These are phyloP conservation scores for Durusdinium trenchii DNA, from an alignment of 73 alveolate genomes.

Conservation along the genomic window DNA sequence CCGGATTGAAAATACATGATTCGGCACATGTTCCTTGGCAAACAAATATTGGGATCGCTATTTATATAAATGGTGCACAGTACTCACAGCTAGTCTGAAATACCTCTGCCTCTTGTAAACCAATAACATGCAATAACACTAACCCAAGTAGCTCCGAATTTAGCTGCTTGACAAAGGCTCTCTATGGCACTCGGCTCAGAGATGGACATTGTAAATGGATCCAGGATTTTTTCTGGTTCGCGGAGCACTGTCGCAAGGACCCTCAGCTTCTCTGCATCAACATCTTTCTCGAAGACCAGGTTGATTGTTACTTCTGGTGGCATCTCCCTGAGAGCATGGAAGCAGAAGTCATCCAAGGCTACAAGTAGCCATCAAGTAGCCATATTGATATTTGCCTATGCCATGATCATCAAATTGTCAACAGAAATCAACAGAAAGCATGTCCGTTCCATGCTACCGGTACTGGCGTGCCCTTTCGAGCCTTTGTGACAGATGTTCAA, in stretches of 20 bases:
- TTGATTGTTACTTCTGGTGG: slow-evolving; percentile 14
- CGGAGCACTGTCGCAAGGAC: slow-evolving; percentile 25
- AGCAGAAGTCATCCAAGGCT: not conserved
- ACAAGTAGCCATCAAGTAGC: too few species aligned
- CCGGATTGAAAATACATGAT: slow-evolving; percentile 36
- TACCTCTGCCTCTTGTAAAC: too few species aligned
- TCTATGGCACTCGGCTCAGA: slow-evolving; percentile 5
- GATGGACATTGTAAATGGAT: not conserved
- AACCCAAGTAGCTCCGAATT: not conserved
- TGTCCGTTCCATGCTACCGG: too few species aligned
- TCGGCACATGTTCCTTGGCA: slow-evolving; percentile 35
- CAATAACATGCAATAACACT: too few species aligned
- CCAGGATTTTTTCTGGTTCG: not conserved
- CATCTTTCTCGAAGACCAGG: not conserved
- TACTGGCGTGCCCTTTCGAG: too few species aligned
- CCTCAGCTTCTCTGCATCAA: not conserved
- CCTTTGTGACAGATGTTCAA: too few species aligned
- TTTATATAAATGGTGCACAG: too few species aligned
- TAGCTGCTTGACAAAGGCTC: not conserved
- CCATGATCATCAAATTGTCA: too few species aligned
- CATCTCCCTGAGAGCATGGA: not conserved
- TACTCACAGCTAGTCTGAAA: not conserved
- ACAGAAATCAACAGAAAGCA: too few species aligned
- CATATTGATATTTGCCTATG: too few species aligned
- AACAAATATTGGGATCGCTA: too few species aligned